Percentiles rank a stretch among this genome's conserved stretches.
phyloP scores from a whole-genome alignment of 1,284 basidiomycete species.

The Sphaerobolus stellatus region DNA sequence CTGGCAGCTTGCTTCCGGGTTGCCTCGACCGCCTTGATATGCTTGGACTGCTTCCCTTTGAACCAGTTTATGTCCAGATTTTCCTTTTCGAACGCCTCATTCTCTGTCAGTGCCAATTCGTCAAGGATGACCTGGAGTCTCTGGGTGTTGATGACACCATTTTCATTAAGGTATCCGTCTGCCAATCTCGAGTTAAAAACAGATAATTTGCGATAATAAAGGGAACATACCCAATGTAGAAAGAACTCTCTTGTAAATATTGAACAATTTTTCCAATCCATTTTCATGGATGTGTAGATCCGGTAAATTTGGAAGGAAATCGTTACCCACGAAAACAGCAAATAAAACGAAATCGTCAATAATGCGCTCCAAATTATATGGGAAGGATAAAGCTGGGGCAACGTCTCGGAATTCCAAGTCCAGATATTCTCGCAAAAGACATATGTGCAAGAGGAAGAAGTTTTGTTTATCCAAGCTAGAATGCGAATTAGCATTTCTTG shows the following conservation, averaged over 20 bases:
- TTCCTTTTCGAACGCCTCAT: conserved; percentile 88
- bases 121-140: conserved; percentile 86
- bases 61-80: conserved; percentile 87
- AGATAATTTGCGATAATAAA: not conserved
- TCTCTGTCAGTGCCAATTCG: conserved; percentile 86
- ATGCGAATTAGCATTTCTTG: conserved; percentile 3
- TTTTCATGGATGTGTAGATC: conserved; percentile 98
- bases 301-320: conserved; percentile 95
- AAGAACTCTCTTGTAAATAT: conserved; percentile 91
- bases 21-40: conserved; percentile 58
- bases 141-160: conserved; percentile 77
- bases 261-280: conserved; percentile 88
- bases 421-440: conserved; percentile 94
- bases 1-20: conserved; percentile 27
- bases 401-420: conserved; percentile 90
- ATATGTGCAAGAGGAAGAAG: conserved; percentile 95
- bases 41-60: conserved; percentile 83
- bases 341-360: conserved; percentile 98
- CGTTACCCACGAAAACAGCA: conserved; percentile 96
- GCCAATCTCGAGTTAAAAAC: conserved; percentile 4
- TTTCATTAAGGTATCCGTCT: conserved; percentile 95
- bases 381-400: conserved; percentile 57
- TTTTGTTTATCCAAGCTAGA: conserved; percentile 80
- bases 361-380: conserved; percentile 85
- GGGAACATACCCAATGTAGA: conserved; percentile 69